Evolutionary conservation across 495 filamentous ascomycete genomes (phyloP).

Genomic region (Lepraria neglecta): DNA sequence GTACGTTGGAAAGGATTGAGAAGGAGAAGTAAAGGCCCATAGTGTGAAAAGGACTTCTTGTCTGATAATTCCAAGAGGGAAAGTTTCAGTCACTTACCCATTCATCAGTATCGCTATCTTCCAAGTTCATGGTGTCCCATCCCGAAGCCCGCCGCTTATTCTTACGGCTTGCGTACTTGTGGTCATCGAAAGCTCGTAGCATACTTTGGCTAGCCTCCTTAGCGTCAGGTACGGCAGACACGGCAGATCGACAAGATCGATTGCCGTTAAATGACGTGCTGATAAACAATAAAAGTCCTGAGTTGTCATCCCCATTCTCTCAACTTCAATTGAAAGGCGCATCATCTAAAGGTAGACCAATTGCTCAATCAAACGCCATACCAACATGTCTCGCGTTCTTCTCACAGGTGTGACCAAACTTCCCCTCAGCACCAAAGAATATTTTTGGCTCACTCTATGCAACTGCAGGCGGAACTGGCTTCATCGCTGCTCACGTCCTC

Average conservation of each 20-base stretch:
- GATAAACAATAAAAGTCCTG: not conserved
- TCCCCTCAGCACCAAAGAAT: not conserved
- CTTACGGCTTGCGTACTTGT: too few species aligned
- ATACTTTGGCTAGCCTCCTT: too few species aligned
- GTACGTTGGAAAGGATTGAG: too few species aligned
- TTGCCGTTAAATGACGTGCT: not conserved
- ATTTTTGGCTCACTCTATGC: not conserved
- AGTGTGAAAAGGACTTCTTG: too few species aligned
- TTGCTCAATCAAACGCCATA: not conserved
- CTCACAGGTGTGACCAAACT: slow-evolving; percentile 11
- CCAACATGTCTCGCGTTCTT: slow-evolving; percentile 17
- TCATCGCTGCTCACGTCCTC: slow-evolving; percentile 74
- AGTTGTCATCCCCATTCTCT: not conserved
- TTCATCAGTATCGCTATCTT: too few species aligned
- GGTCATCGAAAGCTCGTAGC: too few species aligned
- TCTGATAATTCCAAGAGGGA: too few species aligned
- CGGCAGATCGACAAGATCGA: not conserved
- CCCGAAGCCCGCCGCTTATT: too few species aligned
- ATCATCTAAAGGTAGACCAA: not conserved
- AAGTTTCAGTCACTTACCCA: too few species aligned
- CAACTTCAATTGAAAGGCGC: not conserved
- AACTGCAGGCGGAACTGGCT: slow-evolving; percentile 53
- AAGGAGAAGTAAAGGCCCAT: too few species aligned
- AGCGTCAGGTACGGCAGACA: not conserved
- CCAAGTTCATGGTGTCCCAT: too few species aligned